A percentile compares a stretch with the other conserved stretches of the same genome.
phyloP scores from a whole-genome alignment of 2,329 filamentous ascomycete species.

The Neopestalotiopsis sp. region DNA sequence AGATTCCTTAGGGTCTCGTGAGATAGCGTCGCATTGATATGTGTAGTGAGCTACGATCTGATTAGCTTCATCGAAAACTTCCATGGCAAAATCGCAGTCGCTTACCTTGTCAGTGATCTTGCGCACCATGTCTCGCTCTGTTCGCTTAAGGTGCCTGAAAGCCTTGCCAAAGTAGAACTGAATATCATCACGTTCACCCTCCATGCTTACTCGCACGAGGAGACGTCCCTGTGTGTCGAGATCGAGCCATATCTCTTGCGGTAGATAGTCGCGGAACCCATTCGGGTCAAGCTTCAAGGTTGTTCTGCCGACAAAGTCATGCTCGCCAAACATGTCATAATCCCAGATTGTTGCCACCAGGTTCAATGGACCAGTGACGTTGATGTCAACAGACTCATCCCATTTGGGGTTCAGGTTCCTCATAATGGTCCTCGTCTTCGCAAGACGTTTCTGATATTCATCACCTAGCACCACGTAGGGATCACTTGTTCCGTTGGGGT shows the following conservation, averaged over 20 bases:
- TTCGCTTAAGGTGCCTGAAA: conserved; percentile 92
- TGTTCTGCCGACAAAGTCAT: conserved; percentile 96
- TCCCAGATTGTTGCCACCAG: conserved; percentile 98
- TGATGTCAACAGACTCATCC: conserved; percentile 97
- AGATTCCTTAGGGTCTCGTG: conserved; percentile 78
- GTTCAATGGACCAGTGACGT: conserved; percentile 87
- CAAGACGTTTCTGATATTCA: conserved; percentile 95
- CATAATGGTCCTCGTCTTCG: conserved; percentile 92
- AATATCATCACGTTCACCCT: conserved; percentile 97
- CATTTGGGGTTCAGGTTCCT: conserved; percentile 90
- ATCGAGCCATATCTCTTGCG: conserved; percentile 96
- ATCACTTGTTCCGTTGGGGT: conserved; percentile 91
- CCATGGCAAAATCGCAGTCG: neutral
- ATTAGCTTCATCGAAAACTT: conserved; percentile 22
- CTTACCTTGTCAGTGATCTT: conserved; percentile 96
- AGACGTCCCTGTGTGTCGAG: conserved; percentile 93
- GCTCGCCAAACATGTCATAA: conserved; percentile 95
- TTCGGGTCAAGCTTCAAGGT: conserved; percentile 97
- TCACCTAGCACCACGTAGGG: conserved; percentile 97
- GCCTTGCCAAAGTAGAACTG: conserved; percentile 98
- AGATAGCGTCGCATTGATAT: conserved; percentile 90
- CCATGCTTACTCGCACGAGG: conserved; percentile 93
- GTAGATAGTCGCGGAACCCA: conserved; percentile 94
- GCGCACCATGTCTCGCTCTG: conserved; percentile 96
- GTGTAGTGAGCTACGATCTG: conserved; percentile 74